These are phyloP conservation scores for Ascochyta viciae-villosae DNA, from an alignment of 2,329 filamentous ascomycete species.

Conservation along the genomic window DNA sequence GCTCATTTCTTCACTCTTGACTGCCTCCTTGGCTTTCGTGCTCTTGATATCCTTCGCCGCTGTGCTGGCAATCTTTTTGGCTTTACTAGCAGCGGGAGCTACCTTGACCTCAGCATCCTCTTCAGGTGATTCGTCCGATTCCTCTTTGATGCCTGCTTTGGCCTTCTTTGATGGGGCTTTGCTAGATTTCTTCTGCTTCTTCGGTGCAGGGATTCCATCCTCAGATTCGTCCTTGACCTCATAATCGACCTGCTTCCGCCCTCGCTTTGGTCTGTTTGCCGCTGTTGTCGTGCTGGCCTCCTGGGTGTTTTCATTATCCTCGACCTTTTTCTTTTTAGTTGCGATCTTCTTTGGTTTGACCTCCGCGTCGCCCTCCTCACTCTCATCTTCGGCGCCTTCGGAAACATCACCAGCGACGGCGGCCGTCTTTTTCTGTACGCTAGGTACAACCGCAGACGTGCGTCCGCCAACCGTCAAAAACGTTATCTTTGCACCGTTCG, in stretches of 20 bases:
- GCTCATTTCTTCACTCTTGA: constrained; percentile 23
- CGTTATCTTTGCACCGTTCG: constrained; percentile 83
- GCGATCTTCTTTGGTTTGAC: constrained; percentile 40
- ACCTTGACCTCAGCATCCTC: constrained; percentile 16
- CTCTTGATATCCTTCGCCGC: constrained; percentile 23
- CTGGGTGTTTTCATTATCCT: constrained; percentile 15
- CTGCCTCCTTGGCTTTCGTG: constrained; percentile 1
- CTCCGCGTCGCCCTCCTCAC: constrained; percentile 29
- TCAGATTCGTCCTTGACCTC: constrained; percentile 26
- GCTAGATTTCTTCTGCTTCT: constrained; percentile 34
- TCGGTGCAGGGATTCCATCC: constrained; percentile 27
- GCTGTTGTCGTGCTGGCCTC: constrained; percentile 5
- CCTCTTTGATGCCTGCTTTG: background rate
- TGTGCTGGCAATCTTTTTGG: constrained; percentile 24
- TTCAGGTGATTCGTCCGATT: background rate
- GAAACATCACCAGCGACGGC: constrained; percentile 63
- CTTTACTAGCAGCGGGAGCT: constrained; percentile 27
- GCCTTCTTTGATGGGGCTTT: background rate
- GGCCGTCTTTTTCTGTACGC: constrained; percentile 82
- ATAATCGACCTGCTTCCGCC: constrained; percentile 29
- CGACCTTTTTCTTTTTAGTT: constrained; percentile 42
- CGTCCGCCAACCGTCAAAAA: constrained; percentile 90
- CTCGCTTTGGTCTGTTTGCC: constrained; percentile 24
- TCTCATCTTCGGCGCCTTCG: constrained; percentile 37
- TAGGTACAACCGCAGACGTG: constrained; percentile 88